Evolutionary conservation across 1,284 basidiomycete species (phyloP).

Genomic region (Ustanciosporium gigantosporum): DNA sequence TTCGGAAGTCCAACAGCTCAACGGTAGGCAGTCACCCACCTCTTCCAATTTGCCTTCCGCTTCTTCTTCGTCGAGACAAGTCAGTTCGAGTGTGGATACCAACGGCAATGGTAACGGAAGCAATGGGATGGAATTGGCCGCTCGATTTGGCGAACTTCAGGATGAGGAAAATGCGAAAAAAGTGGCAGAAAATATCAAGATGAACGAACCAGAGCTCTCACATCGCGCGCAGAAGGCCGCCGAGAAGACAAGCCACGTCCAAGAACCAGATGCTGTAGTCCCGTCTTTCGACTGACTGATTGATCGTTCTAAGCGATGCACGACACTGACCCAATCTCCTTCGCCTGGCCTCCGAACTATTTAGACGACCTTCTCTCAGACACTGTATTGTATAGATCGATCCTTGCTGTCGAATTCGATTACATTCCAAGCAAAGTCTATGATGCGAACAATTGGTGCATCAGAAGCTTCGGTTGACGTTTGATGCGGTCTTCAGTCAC

Average conservation of each 20-base stretch:
- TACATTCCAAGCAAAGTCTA: too few relatives aligned
- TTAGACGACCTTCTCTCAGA: too few relatives aligned
- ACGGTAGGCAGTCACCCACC: not conserved
- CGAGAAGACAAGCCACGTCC: constrained; percentile 25
- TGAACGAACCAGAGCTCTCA: constrained; percentile 7
- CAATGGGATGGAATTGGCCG: not conserved
- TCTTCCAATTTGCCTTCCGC: not conserved
- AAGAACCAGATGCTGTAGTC: constrained; percentile 21
- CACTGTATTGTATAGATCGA: too few relatives aligned
- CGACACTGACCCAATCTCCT: too few relatives aligned
- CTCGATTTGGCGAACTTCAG: not conserved
- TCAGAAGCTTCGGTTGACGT: too few relatives aligned
- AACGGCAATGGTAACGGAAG: not conserved
- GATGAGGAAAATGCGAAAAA: constrained; percentile 10
- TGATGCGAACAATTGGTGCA: too few relatives aligned
- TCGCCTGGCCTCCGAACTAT: too few relatives aligned
- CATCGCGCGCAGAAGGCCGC: constrained; percentile 31
- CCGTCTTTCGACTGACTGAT: constrained; percentile 23
- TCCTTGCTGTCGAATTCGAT: too few relatives aligned
- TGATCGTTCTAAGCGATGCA: too few relatives aligned
- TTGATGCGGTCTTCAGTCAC: too few relatives aligned
- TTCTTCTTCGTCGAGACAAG: not conserved
- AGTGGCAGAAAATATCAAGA: constrained; percentile 9
- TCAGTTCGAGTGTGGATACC: not conserved
- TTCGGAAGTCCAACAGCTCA: not conserved